These are phyloP conservation scores for Erodium trifolium DNA, from an alignment of 441 rosid species.

Conservation along the genomic window DNA sequence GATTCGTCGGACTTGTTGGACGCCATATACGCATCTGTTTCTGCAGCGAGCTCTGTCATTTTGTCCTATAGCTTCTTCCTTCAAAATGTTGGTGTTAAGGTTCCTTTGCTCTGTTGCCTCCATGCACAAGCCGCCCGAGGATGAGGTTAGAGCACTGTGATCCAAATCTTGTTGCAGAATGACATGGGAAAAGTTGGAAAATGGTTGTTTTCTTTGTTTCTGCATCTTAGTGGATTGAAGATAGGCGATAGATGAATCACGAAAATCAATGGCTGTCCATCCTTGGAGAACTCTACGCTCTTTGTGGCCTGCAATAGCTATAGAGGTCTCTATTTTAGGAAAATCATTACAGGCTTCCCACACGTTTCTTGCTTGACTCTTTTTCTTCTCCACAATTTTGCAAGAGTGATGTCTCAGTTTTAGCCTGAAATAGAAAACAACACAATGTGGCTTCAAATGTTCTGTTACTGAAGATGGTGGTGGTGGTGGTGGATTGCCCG, in stretches of 20 bases:
- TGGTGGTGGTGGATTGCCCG: too few relatives aligned
- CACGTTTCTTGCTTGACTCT: too few relatives aligned
- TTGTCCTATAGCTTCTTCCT: background rate
- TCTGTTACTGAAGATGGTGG: too few relatives aligned
- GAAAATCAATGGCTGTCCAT: constrained; percentile 29
- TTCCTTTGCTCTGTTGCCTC: background rate
- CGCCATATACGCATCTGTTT: background rate
- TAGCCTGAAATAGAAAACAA: too few relatives aligned
- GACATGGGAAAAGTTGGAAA: background rate
- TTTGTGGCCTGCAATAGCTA: constrained; percentile 21
- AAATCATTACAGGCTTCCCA: too few relatives aligned
- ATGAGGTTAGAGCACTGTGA: background rate
- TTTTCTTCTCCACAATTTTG: too few relatives aligned
- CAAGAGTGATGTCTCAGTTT: too few relatives aligned
- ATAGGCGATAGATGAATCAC: background rate
- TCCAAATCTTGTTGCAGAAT: background rate
- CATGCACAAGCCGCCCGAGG: background rate
- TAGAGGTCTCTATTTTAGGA: constrained; percentile 11
- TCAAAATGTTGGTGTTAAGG: background rate
- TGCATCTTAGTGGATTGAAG: background rate
- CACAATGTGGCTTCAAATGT: too few relatives aligned
- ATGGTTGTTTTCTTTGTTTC: background rate
- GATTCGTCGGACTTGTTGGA: constrained; percentile 29
- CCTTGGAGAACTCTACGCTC: constrained; percentile 19
- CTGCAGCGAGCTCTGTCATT: background rate